Percentiles rank a stretch among this genome's conserved stretches.
Evolutionary conservation across 371 early-diverging fungal species (phyloP).

Genomic region (Mortierella sp.): DNA sequence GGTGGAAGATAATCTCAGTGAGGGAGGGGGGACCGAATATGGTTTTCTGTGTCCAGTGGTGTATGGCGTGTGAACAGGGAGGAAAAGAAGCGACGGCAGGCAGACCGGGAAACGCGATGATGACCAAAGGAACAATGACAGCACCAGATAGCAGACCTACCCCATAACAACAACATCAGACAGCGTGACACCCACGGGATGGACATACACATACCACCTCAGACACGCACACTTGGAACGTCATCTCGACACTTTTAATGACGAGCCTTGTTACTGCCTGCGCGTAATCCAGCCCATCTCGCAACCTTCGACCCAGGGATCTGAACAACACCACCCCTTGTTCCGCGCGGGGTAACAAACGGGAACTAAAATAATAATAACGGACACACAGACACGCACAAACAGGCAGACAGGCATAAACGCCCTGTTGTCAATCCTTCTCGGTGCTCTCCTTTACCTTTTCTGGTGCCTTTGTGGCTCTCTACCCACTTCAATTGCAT

Average conservation of each 20-base stretch:
- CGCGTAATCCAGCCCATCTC: constrained; percentile 11
- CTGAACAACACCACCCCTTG: not conserved
- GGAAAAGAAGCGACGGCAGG: not conserved
- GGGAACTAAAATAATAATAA: not conserved
- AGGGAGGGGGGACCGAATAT: not conserved
- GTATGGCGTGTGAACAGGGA: not conserved
- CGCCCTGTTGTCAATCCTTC: not conserved
- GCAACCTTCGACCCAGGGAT: constrained; percentile 3
- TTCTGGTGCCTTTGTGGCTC: not conserved
- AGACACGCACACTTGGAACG: not conserved
- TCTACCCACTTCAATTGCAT: not conserved
- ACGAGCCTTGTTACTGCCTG: not conserved
- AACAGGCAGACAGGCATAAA: not conserved
- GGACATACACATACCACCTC: not conserved
- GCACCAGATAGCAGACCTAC: not conserved
- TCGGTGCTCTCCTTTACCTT: constrained; percentile 6
- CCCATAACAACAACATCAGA: not conserved
- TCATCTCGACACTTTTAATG: constrained; percentile 5
- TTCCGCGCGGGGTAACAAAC: not conserved
- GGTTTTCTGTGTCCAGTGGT: not conserved
- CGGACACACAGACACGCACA: not conserved
- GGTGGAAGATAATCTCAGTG: not conserved
- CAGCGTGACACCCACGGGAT: constrained; percentile 14
- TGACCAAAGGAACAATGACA: not conserved
- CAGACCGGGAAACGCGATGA: not conserved